Evolutionary conservation across 2,329 filamentous ascomycete species (phyloP).

Genomic region (Apiospora marii): DNA sequence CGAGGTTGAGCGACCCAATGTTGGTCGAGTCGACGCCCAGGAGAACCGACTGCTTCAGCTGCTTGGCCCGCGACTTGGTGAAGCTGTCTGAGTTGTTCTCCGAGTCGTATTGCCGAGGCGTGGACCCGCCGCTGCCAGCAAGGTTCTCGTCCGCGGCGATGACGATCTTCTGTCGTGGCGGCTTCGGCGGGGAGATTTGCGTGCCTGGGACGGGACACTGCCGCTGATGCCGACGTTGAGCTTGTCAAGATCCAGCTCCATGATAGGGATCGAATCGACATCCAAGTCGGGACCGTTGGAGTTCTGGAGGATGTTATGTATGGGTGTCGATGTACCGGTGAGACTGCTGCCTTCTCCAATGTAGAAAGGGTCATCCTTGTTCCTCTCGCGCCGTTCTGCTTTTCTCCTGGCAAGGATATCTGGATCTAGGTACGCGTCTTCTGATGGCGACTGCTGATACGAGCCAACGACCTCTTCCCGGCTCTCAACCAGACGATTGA

Average conservation of each 20-base stretch:
- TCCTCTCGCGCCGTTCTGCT: conserved; percentile 79
- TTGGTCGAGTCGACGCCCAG: conserved; percentile 89
- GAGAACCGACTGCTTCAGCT: conserved; percentile 67
- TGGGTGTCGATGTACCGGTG: conserved; percentile 74
- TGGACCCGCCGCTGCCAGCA: conserved; percentile 57
- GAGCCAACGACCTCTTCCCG: conserved; percentile 57
- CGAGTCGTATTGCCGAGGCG: conserved; percentile 60
- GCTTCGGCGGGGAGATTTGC: conserved; percentile 44
- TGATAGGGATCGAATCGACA: conserved; percentile 94
- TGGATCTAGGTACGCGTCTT: conserved; percentile 74
- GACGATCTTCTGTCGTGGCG: conserved; percentile 64
- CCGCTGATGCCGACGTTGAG: conserved; percentile 44
- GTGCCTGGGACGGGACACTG: conserved; percentile 39
- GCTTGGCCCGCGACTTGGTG: conserved; percentile 58
- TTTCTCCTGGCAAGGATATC: conserved; percentile 78
- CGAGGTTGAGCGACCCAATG: conserved; percentile 76
- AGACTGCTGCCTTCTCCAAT: conserved; percentile 66
- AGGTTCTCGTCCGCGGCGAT: conserved; percentile 80
- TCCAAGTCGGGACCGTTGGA: conserved; percentile 83
- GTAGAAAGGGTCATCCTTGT: conserved; percentile 95
- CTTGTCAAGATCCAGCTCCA: conserved; percentile 83
- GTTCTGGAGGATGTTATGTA: conserved; percentile 77
- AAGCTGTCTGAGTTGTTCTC: conserved; percentile 59
- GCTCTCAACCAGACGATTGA: conserved; percentile 57
- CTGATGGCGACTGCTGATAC: conserved; percentile 64